phyloP scores from a whole-genome alignment of 2,329 filamentous ascomycete species.

The Calonectria naviculata region DNA sequence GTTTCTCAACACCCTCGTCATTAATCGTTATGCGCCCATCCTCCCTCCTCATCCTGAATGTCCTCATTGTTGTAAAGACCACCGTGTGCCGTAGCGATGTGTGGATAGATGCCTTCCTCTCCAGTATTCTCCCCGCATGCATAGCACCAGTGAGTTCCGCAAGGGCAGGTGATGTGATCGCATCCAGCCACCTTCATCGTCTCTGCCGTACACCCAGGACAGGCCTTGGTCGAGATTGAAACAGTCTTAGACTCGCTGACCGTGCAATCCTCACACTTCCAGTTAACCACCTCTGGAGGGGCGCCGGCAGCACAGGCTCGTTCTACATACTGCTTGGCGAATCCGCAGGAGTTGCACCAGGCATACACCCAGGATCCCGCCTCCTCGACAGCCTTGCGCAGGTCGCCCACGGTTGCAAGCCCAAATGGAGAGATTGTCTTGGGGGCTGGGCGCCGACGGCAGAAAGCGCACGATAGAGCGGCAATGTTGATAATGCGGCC shows the following conservation, averaged over 20 bases:
- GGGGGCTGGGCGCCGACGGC: conserved; percentile 54
- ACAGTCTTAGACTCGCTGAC: neutral
- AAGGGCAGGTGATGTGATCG: conserved; percentile 52
- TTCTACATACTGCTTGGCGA: conserved; percentile 54
- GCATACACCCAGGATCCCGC: conserved; percentile 58
- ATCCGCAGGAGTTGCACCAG: conserved; percentile 57
- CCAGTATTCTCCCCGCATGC: conserved; percentile 46
- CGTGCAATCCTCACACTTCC: conserved; percentile 55
- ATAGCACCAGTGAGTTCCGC: conserved; percentile 54
- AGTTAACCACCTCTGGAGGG: conserved; percentile 49
- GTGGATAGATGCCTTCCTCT: conserved; percentile 46
- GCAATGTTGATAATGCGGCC: conserved; percentile 59
- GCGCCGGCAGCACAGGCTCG: conserved; percentile 56
- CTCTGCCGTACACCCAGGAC: conserved; percentile 49
- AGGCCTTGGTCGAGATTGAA: conserved; percentile 38
- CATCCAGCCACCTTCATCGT: conserved; percentile 52
- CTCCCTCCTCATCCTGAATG: conserved; percentile 28
- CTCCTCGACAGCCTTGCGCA: conserved; percentile 52
- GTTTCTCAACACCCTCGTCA: neutral
- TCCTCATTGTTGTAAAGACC: conserved; percentile 42
- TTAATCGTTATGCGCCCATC: conserved; percentile 16
- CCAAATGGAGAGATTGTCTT: conserved; percentile 50
- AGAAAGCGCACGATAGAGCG: conserved; percentile 62
- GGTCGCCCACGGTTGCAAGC: conserved; percentile 50
- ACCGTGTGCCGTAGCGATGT: conserved; percentile 48